Evolutionary conservation across 345 rosid genomes (phyloP).

Genomic region (Raphanus sativus): DNA sequence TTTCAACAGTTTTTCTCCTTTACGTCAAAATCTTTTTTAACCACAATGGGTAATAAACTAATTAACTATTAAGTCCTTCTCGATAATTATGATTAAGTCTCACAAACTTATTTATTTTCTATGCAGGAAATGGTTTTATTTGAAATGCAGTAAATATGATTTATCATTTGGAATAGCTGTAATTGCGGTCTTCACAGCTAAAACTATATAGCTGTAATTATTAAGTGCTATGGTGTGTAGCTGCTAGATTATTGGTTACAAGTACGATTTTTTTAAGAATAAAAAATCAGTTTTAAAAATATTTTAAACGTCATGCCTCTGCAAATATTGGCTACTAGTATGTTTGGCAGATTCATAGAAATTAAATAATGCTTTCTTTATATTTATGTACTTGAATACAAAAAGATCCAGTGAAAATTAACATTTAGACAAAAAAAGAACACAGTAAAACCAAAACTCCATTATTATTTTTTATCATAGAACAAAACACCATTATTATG

Average conservation of each 20-base stretch:
- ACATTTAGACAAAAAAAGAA: not conserved
- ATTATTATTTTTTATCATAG: not conserved
- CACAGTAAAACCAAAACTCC: not conserved
- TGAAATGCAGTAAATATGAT: not conserved
- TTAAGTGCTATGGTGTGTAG: not conserved
- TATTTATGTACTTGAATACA: not conserved
- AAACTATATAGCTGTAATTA: not conserved
- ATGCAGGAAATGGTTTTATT: not conserved
- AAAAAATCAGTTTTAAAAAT: not conserved
- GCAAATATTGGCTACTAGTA: not conserved
- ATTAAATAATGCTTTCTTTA: not conserved
- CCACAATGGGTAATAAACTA: not conserved
- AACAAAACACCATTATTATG: not conserved
- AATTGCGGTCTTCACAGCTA: not conserved
- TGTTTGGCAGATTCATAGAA: not conserved
- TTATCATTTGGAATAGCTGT: not conserved
- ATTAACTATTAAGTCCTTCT: not conserved
- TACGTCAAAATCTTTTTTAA: not conserved
- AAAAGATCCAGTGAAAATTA: not conserved
- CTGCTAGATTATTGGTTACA: not conserved
- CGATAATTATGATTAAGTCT: no score
- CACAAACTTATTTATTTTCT: not conserved
- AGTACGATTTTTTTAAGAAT: not conserved
- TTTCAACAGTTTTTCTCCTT: constrained; percentile 26
- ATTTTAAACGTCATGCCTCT: not conserved